Base-by-base conservation (phyloP, 140 eudicot genomes). In the Anethum foeniculum region DNA sequence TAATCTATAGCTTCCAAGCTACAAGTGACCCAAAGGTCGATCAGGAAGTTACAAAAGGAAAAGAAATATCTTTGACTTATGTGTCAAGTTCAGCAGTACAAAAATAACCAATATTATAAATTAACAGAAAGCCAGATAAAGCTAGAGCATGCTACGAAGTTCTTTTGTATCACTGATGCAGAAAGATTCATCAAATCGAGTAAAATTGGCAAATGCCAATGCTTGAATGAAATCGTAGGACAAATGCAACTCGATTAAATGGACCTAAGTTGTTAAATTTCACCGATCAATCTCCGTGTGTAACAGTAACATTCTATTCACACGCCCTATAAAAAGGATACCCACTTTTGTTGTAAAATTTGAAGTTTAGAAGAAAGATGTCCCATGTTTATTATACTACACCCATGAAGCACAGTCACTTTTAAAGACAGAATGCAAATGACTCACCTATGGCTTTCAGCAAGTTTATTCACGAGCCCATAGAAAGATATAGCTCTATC, bases 371-470 rank as follows among this genome's bases (percentile, higher is more conserved):
- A 39, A 39, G 6, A 39, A 39, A 39, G 43, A 39, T 39, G 43
- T 39, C 43, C 5, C 43, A 39, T 39, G 43, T 3, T 51, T 0
- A 51, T 15, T 51, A 6, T 2, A 52, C 30, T 58, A 23, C 67
- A 23, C 64, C 64, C 28, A 56, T 16, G 15, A 32, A 38, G 28
- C 76, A 19, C 25, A 38, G 18, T 28, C 41, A 6, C 43, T 72
- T 73, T 27, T 9, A 43, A 5, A 74, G 34, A 74, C 58, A 1
- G 52, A 15, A 15, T 56, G 54, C 19, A 16, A 60, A 58, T 27
- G 71, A 86, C 91, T 88, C 84, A 92, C 99, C 99, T 83, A 79
- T 89, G 97, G 78, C 86, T 90, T 86, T 89, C 96, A 65, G 91
- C 92, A 79, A 95, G 93, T 88, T 86, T 95, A 76, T 90, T 86